A percentile compares a stretch with the other conserved stretches of the same genome.
These are phyloP conservation scores for Rusavskia elegans DNA, from an alignment of 495 filamentous ascomycete species.

Conservation along the genomic window DNA sequence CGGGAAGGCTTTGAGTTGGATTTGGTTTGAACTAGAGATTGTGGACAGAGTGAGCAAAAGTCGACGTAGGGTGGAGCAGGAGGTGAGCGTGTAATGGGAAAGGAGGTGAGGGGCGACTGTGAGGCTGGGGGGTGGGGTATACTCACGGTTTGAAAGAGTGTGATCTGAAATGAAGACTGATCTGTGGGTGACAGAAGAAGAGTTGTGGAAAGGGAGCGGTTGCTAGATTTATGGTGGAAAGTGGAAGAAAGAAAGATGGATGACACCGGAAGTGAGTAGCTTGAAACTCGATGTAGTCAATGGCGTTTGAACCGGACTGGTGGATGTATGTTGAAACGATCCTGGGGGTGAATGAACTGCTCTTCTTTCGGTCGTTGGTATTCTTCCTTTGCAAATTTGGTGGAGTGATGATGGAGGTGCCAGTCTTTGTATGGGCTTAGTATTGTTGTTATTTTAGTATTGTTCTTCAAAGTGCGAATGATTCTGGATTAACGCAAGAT, in stretches of 20 bases:
- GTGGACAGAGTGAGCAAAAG: neutral
- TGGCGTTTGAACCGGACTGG: neutral
- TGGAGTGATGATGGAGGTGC: no score
- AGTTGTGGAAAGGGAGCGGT: neutral
- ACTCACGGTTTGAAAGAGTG: neutral
- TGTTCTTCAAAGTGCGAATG: conserved; percentile 1
- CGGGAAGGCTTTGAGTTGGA: neutral
- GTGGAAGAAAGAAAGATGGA: neutral
- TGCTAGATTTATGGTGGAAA: neutral
- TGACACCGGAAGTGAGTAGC: no score
- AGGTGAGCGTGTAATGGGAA: neutral
- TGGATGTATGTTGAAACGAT: neutral
- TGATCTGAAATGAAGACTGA: neutral
- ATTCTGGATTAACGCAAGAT: neutral
- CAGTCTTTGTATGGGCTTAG: conserved; percentile 3
- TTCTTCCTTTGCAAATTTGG: neutral
- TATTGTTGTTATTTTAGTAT: conserved; percentile 8
- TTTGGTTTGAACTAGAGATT: neutral
- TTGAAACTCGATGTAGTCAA: neutral
- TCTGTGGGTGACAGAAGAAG: neutral
- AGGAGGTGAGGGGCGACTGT: neutral
- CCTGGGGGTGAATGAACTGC: neutral
- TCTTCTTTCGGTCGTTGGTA: neutral
- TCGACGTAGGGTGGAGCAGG: neutral
- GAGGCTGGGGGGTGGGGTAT: no score